Percentiles rank a stretch among this genome's conserved stretches.
phyloP scores from a whole-genome alignment of 371 early-diverging fungal species.

The Quaeritorhiza haematococci region DNA sequence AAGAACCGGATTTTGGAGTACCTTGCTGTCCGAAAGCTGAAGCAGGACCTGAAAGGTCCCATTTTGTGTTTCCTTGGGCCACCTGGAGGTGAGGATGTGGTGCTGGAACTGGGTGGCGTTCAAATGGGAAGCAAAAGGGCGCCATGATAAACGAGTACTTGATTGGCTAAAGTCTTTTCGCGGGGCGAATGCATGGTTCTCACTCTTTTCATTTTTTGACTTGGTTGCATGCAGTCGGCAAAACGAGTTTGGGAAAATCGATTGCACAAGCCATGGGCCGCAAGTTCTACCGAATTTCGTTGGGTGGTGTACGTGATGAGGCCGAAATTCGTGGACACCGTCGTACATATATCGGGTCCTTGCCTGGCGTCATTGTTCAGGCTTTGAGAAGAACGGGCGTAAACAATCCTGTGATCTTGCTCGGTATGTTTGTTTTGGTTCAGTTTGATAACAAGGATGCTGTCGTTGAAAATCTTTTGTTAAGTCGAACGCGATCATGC shows the following conservation, averaged over 20 bases:
- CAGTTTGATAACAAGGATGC: neutral
- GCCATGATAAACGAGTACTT: neutral
- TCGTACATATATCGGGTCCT: conserved; percentile 82
- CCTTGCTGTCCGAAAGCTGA: conserved; percentile 74
- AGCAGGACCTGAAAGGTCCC: conserved; percentile 73
- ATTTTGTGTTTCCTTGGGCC: conserved; percentile 79
- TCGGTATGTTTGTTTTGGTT: conserved; percentile 11
- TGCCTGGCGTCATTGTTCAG: conserved; percentile 83
- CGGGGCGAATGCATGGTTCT: neutral
- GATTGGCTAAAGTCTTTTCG: neutral
- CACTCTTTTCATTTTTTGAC: conserved; percentile 1
- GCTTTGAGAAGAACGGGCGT: conserved; percentile 66
- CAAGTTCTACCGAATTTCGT: conserved; percentile 74
- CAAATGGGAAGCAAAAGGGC: neutral
- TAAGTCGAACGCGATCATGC: neutral
- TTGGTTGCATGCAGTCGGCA: conserved; percentile 67
- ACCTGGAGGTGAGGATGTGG: no score
- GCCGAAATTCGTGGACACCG: conserved; percentile 88
- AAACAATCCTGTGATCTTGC: conserved; percentile 74
- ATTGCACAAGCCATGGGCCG: conserved; percentile 77
- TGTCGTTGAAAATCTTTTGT: neutral
- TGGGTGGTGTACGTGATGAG: conserved; percentile 87
- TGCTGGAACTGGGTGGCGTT: neutral
- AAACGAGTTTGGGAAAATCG: conserved; percentile 75
- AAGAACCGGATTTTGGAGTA: conserved; percentile 80